Evolutionary conservation across 768 basidiomycete genomes (phyloP).

Genomic region (Nevesoporus exiguus): DNA sequence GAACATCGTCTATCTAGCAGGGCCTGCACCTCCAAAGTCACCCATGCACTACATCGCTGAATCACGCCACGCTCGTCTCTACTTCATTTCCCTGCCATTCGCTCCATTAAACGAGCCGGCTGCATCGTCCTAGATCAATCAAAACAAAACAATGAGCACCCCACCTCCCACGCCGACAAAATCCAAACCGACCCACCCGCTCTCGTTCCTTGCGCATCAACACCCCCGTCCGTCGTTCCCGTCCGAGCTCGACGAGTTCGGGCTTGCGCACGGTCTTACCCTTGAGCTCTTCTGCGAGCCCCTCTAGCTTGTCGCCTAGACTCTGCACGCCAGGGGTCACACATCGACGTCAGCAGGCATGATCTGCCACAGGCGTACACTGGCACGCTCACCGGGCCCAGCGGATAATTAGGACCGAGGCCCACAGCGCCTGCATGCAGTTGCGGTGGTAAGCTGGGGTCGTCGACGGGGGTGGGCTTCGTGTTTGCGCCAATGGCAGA

Average conservation of each 20-base stretch:
- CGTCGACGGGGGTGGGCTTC: constrained; percentile 7
- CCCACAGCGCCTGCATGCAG: constrained; percentile 42
- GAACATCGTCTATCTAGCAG: no score
- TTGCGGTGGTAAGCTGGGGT: constrained; percentile 34
- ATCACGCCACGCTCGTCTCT: neutral
- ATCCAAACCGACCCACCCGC: constrained; percentile 24
- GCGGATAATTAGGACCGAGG: constrained; percentile 35
- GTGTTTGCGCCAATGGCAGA: constrained; percentile 18
- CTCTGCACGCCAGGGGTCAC: constrained; percentile 7
- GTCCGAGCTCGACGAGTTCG: constrained; percentile 37
- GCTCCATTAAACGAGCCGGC: neutral
- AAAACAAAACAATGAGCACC: no score
- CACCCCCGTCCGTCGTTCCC: constrained; percentile 38
- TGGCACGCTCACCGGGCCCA: constrained; percentile 26
- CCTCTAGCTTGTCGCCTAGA: constrained; percentile 35
- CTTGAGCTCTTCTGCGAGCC: constrained; percentile 37
- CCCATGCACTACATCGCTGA: no score
- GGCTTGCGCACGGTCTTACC: constrained; percentile 38
- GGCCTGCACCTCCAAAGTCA: no score
- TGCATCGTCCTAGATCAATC: constrained; percentile 2
- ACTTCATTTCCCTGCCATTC: neutral
- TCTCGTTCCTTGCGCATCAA: constrained; percentile 36
- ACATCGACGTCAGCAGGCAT: neutral
- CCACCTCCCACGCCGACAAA: no score
- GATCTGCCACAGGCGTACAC: no score